A percentile compares a stretch with the other conserved stretches of the same genome.
Evolutionary conservation across 1,284 basidiomycete genomes (phyloP).

Genomic region (Tausonia pullulans): DNA sequence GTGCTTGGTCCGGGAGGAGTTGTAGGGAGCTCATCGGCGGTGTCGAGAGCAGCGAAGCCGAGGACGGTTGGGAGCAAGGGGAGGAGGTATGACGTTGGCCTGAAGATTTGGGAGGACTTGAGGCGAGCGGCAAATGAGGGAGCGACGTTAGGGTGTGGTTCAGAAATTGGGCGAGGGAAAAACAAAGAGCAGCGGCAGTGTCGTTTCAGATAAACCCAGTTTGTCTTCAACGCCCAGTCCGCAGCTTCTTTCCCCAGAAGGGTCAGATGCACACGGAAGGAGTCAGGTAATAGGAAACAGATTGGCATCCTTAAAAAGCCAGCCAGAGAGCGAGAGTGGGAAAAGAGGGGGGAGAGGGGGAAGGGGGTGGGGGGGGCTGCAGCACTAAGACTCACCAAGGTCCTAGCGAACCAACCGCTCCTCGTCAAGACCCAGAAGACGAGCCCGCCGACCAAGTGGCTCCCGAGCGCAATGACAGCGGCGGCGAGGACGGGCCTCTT

Average conservation of each 20-base stretch:
- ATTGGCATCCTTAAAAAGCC: too few species aligned
- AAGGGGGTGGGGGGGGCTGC: constrained; percentile 10
- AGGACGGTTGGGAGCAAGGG: constrained; percentile 23
- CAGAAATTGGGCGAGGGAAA: too few species aligned
- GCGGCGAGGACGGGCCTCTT: constrained; percentile 40
- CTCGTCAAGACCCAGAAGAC: constrained; percentile 12
- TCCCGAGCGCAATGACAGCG: constrained; percentile 42
- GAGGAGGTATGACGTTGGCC: constrained; percentile 25
- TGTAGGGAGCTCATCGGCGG: too few species aligned
- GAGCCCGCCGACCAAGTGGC: constrained; percentile 18
- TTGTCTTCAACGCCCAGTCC: too few species aligned
- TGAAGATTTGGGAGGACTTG: constrained; percentile 22
- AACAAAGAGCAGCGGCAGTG: too few species aligned
- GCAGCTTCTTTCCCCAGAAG: too few species aligned
- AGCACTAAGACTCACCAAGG: constrained; percentile 15
- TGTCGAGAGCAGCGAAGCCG: constrained; percentile 8
- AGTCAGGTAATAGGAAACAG: too few species aligned
- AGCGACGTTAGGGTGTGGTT: too few species aligned
- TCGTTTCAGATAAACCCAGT: too few species aligned
- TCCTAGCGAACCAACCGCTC: constrained; percentile 11
- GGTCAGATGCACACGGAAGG: too few species aligned
- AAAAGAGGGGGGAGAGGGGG: background rate
- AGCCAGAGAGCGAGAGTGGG: too few species aligned
- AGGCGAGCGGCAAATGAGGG: background rate
- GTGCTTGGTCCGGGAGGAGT: background rate